phyloP scores from a whole-genome alignment of 805 yeast genomes.

The Lachancea cidri region DNA sequence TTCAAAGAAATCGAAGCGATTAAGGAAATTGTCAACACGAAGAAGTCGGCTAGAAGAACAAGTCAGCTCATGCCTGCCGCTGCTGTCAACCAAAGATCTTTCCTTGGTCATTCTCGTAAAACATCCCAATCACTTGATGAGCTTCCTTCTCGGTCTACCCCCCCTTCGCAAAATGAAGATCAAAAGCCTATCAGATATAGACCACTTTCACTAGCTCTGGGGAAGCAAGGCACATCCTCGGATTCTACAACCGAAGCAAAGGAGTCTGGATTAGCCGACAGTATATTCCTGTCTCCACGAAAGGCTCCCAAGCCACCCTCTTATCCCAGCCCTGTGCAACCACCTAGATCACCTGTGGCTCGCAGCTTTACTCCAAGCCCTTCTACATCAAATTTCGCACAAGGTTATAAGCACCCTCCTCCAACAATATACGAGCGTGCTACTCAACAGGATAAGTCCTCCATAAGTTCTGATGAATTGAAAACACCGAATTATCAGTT shows the following conservation, averaged over 20 bases:
- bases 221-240: constrained; percentile 2
- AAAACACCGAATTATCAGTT: constrained; percentile 6
- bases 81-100: constrained; percentile 17
- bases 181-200: constrained; percentile 4
- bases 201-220: constrained; percentile 12
- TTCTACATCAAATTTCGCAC: constrained; percentile 2
- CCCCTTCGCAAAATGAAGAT: constrained; percentile 4
- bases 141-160: constrained; percentile 14
- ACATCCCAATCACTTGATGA: constrained; percentile 7
- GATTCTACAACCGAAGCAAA: constrained; percentile 9
- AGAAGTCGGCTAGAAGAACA: constrained; percentile 5
- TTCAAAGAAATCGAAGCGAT: constrained; percentile 81
- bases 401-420: constrained; percentile 19
- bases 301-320: constrained; percentile 68
- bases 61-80: constrained; percentile 41
- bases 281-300: constrained; percentile 58
- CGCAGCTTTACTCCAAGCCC: constrained; percentile 10
- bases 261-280: constrained; percentile 19
- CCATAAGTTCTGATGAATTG: constrained; percentile 5
- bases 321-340: constrained; percentile 39
- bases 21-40: constrained; percentile 21
- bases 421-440: constrained; percentile 25
- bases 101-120: constrained; percentile 7
- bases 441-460: constrained; percentile 3
- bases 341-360: constrained; percentile 30